Evolutionary conservation across 495 filamentous ascomycete species (phyloP).

Genomic region (Staphylotrichum tortipilum): DNA sequence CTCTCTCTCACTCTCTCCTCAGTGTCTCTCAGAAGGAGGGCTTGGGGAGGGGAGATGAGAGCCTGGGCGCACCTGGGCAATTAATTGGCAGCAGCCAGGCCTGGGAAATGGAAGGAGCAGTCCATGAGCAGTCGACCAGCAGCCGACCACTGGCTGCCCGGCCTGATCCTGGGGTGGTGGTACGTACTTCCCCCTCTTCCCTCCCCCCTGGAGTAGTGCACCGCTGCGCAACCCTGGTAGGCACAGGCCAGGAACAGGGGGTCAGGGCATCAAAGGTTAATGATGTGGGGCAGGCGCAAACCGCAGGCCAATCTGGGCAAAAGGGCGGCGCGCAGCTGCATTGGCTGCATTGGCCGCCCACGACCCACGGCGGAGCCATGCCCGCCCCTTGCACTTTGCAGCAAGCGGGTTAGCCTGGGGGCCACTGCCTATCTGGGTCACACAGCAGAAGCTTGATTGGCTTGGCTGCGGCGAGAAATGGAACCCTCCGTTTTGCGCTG

Average conservation of each 20-base stretch:
- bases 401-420: background rate
- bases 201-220: too few species aligned
- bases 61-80: background rate
- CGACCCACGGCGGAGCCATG: background rate
- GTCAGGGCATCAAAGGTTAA: too few species aligned
- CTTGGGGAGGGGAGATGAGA: background rate
- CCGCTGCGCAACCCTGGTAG: too few species aligned
- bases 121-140: too few species aligned
- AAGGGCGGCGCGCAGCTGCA: background rate
- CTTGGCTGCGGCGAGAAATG: background rate
- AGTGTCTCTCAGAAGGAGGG: background rate
- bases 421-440: constrained; percentile 9
- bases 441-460: constrained; percentile 11
- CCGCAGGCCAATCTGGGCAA: too few species aligned
- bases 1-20: too few species aligned
- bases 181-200: too few species aligned
- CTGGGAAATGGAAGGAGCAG: background rate
- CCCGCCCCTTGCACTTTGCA: background rate
- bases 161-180: too few species aligned
- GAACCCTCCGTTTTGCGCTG: background rate
- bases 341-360: constrained; percentile 3
- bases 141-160: too few species aligned
- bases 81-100: background rate
- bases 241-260: too few species aligned
- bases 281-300: too few species aligned